A percentile compares a stretch with the other conserved stretches of the same genome.
Conservation (phyloP, 257 asterid genomes). For the Linderniella brevidens region DNA sequence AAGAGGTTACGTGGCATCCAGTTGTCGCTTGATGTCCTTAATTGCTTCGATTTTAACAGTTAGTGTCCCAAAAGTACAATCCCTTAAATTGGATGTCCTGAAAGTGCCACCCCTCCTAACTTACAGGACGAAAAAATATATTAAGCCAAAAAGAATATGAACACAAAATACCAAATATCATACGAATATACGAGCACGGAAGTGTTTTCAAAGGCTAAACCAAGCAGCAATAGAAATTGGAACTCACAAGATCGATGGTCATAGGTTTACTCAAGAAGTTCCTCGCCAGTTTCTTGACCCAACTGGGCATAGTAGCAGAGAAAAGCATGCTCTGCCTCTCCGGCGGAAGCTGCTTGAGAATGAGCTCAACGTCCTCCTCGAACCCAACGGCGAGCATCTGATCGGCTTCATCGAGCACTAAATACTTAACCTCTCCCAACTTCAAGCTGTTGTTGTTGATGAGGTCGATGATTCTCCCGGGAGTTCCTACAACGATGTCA, state of each 20-base stretch:
- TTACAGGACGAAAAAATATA: too few relatives aligned
- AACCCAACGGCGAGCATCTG: conserved; percentile 99
- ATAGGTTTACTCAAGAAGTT: conserved; percentile 61
- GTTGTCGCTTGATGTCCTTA: too few relatives aligned
- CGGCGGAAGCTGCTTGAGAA: conserved; percentile 56
- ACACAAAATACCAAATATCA: too few relatives aligned
- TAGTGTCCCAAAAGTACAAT: too few relatives aligned
- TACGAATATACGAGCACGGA: not conserved
- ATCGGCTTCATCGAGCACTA: conserved; percentile 98
- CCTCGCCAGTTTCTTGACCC: conserved; percentile 85
- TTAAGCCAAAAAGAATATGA: too few relatives aligned
- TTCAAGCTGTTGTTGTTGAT: conserved; percentile 47
- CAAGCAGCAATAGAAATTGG: conserved; percentile 1
- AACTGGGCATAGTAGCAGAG: conserved; percentile 96
- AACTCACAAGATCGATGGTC: conserved; percentile 74
- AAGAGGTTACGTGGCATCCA: too few relatives aligned
- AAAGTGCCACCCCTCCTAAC: too few relatives aligned
- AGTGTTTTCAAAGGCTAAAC: too few relatives aligned
- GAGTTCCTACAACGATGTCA: conserved; percentile 94
- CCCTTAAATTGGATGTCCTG: too few relatives aligned
- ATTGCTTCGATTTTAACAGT: too few relatives aligned
- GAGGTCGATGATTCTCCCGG: conserved; percentile 92
- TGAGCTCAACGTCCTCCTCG: conserved; percentile 85
- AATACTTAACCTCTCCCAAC: conserved; percentile 69
- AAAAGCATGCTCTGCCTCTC: conserved; percentile 97